Evolutionary conservation across 1,139 yeast genomes (phyloP), one percentile per base, ranked within the genome.

Genomic region (Kurtzmaniella quercitrusa): DNA sequence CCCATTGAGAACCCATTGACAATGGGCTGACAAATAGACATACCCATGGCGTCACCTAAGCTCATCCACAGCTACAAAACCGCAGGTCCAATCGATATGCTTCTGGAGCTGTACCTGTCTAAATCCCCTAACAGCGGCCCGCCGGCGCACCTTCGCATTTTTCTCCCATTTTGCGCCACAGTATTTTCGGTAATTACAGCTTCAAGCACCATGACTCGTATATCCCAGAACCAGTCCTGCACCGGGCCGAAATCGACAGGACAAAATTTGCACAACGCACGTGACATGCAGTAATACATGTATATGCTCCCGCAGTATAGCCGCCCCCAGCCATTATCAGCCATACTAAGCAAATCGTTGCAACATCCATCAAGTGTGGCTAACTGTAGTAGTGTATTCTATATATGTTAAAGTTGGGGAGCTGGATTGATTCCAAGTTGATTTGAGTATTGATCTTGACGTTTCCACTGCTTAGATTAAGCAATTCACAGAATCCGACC

Each of bases 251-350:
- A 27, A 27, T 11, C 23, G 31, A 27, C 31, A 27, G 31, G 31
- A n/a, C 31, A 27, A 27, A 27, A 36, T 36, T 36, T 36, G 38
- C 38, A 19, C 34, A 42, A n/a, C 18, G 18, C 41, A 36, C 45
- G 45, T 42, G 45, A 37, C 40, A 42, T 42, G 42, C 40, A 24
- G 19, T 42, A 27, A 42, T 41, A 3, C 11, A 7, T 15, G 17
- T 34, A 16, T 16, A 17, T 15, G 36, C 21, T 17, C 4, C 10
- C 23, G 5, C 10, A 27, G 10, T 27, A 27, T 9, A 15, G 21
- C 17, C 7, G 3, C 17, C 17, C 17, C 12, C 21, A 15, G 21
- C 17, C 7, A 11, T 34, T 34, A 15, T 16, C 14, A 34, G 37
- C 37, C 37, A 34, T 34, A 34, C 37, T 34, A 17, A 12, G 4